These are phyloP conservation scores for Agmasoma carcini DNA, from an alignment of 371 early-diverging fungal genomes.

Conservation along the genomic window DNA sequence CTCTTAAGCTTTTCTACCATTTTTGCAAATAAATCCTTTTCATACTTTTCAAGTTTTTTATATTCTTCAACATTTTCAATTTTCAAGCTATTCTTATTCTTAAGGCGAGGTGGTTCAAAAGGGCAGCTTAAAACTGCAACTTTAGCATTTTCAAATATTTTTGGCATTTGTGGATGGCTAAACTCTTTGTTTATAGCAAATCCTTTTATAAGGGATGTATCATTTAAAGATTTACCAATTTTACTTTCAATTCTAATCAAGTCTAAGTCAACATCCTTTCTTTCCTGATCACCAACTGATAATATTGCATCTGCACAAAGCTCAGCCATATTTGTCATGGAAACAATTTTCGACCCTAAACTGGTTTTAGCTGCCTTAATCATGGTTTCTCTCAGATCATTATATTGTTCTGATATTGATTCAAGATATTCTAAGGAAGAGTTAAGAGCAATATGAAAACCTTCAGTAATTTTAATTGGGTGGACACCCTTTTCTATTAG, in stretches of 20 bases:
- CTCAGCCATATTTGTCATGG: slow-evolving; percentile 60
- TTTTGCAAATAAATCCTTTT: slow-evolving; percentile 75
- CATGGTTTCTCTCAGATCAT: slow-evolving; percentile 51
- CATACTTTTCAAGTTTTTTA: slow-evolving; percentile 78
- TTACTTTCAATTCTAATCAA: slow-evolving; percentile 95
- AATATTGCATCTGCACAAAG: slow-evolving; percentile 84
- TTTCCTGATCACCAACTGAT: slow-evolving; percentile 83
- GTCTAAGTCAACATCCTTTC: slow-evolving; percentile 97
- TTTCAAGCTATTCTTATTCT: slow-evolving; percentile 96
- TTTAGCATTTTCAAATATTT: slow-evolving; percentile 77
- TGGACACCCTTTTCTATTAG: slow-evolving; percentile 90
- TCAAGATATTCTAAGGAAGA: slow-evolving; percentile 76
- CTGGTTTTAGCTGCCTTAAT: slow-evolving; percentile 88
- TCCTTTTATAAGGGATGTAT: slow-evolving; percentile 80
- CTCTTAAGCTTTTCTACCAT: slow-evolving; percentile 93
- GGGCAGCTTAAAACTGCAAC: slow-evolving; percentile 96
- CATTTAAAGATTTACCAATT: slow-evolving; percentile 77
- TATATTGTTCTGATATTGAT: slow-evolving; percentile 65
- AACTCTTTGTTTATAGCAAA: slow-evolving; percentile 97
- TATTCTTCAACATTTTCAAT: slow-evolving; percentile 90
- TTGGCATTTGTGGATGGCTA: slow-evolving; percentile 97
- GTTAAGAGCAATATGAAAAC: slow-evolving; percentile 83
- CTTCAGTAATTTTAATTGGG: slow-evolving; percentile 92
- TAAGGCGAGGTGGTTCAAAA: slow-evolving; percentile 99
- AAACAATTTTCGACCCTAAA: slow-evolving; percentile 81